phyloP scores from a whole-genome alignment of 75 land plant species.

The Sequoiadendron giganteum region DNA sequence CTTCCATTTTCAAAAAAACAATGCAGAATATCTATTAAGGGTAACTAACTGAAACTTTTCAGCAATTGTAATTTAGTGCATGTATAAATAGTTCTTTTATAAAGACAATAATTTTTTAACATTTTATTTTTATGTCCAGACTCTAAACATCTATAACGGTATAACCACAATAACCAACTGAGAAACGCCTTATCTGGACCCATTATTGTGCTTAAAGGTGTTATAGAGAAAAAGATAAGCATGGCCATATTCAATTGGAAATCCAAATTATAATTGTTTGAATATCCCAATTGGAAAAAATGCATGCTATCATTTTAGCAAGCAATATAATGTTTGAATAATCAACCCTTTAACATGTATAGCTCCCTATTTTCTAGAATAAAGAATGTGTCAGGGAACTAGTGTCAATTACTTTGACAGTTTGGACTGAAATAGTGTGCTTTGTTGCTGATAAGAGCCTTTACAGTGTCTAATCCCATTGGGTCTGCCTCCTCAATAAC shows the following conservation, averaged over 20 bases:
- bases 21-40: too few relatives aligned
- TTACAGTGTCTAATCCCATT: slow-evolving; percentile 37
- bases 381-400: background rate
- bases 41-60: too few relatives aligned
- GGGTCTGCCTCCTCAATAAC: slow-evolving; percentile 45
- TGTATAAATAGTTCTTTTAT: background rate
- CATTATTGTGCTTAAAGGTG: background rate
- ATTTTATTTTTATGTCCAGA: background rate
- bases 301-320: background rate
- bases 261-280: background rate
- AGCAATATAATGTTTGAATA: background rate
- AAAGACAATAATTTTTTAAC: background rate
- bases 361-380: background rate
- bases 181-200: background rate
- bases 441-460: slow-evolving; percentile 37
- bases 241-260: background rate
- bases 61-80: background rate
- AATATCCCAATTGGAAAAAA: background rate
- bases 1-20: too few relatives aligned
- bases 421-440: background rate
- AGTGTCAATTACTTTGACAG: background rate
- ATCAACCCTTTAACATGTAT: background rate
- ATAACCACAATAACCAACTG: background rate
- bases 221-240: background rate
- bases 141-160: background rate